phyloP scores from a whole-genome alignment of 1,139 yeast species.

The Ashbya aceris region DNA sequence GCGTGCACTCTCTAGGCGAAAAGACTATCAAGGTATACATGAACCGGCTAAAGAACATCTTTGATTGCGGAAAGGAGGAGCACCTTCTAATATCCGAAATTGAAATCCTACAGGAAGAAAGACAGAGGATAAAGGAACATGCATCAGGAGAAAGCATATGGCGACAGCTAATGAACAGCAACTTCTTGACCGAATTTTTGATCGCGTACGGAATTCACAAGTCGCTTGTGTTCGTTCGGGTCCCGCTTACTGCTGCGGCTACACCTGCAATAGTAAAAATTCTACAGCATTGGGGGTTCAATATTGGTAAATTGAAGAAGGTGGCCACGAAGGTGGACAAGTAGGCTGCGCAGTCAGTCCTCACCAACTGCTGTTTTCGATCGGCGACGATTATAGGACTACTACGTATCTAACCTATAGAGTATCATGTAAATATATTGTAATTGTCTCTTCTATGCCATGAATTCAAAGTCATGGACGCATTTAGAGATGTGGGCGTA shows the following conservation, averaged over 20 bases:
- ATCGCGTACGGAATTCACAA: constrained; percentile 93
- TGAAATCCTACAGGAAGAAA: constrained; percentile 16
- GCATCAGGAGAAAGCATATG: constrained; percentile 21
- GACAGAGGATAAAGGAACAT: constrained; percentile 11
- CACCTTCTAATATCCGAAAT: constrained; percentile 25
- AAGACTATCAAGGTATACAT: constrained; percentile 65
- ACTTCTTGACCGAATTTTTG: constrained; percentile 63
- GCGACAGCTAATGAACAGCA: constrained; percentile 24
- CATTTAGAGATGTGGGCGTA: too few species aligned
- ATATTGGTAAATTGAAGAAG: constrained; percentile 47
- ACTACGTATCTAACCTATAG: too few species aligned
- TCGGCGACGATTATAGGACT: too few species aligned
- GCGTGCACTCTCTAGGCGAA: constrained; percentile 82
- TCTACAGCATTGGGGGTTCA: constrained; percentile 72
- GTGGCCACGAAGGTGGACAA: constrained; percentile 9
- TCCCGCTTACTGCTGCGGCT: constrained; percentile 87
- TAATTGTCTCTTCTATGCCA: too few species aligned
- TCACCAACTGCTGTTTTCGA: too few species aligned
- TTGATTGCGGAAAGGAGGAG: constrained; percentile 48
- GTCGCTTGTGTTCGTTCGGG: constrained; percentile 63
- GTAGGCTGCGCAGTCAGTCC: too few species aligned
- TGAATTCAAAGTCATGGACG: too few species aligned
- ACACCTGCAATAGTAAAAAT: constrained; percentile 70
- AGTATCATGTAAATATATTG: too few species aligned
- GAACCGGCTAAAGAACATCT: constrained; percentile 45